These are phyloP conservation scores for Leccinum aurantiacum DNA, from an alignment of 768 basidiomycete genomes.

Conservation along the genomic window DNA sequence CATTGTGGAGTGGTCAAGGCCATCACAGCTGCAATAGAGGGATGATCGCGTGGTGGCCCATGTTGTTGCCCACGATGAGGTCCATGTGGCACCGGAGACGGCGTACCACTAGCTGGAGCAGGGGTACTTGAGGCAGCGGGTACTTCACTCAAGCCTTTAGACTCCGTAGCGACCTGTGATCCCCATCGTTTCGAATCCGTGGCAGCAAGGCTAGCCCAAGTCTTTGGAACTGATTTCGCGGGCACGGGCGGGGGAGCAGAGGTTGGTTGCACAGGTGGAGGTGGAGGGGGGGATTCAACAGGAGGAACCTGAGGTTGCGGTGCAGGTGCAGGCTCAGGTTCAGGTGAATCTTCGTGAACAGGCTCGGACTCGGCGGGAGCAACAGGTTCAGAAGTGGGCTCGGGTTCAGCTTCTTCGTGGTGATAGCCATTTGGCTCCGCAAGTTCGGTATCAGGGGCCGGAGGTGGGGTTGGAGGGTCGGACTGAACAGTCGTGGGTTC, in stretches of 20 bases:
- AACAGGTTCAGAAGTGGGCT: conserved; percentile 28
- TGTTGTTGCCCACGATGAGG: conserved; percentile 38
- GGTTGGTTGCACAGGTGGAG: conserved; percentile 28
- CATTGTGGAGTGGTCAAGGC: conserved; percentile 71
- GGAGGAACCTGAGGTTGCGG: conserved; percentile 13
- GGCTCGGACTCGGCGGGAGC: conserved; percentile 27
- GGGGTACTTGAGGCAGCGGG: conserved; percentile 40
- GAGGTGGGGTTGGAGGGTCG: conserved; percentile 34
- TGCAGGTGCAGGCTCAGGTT: conserved; percentile 30
- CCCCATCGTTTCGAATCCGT: conserved; percentile 84
- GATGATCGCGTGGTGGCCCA: conserved; percentile 39
- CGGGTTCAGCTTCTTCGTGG: conserved; percentile 33
- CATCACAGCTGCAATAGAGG: conserved; percentile 55
- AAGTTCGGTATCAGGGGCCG: conserved; percentile 40
- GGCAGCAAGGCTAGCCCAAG: conserved; percentile 93
- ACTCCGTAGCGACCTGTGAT: conserved; percentile 71
- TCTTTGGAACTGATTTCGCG: conserved; percentile 58
- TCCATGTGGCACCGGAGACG: conserved; percentile 32
- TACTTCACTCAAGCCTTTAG: conserved; percentile 73
- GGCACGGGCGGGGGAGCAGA: conserved; percentile 35
- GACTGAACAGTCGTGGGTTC: conserved; percentile 40
- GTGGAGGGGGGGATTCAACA: conserved; percentile 30
- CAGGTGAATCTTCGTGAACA: conserved; percentile 25
- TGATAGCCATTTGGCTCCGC: conserved; percentile 44
- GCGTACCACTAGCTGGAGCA: conserved; percentile 42